Conservation (phyloP, 768 basidiomycete species). For the Termitomyces sp. region DNA sequence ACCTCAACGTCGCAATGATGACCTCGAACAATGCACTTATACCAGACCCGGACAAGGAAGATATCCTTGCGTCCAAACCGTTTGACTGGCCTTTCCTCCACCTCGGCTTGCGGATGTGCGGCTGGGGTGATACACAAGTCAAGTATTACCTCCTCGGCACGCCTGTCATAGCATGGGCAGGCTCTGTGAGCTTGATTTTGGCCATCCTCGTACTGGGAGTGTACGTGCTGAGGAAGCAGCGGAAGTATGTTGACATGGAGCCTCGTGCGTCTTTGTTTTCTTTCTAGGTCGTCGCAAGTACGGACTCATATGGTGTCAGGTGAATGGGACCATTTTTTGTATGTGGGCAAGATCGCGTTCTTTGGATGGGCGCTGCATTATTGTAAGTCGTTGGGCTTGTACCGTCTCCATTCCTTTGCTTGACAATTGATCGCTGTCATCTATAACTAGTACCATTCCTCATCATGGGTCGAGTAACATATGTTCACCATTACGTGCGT, state of each 20-base stretch:
- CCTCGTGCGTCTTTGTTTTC: slow-evolving; percentile 46
- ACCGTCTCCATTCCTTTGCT: background rate
- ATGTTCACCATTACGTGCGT: slow-evolving; percentile 92
- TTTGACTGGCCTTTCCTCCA: slow-evolving; percentile 91
- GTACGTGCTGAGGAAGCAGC: slow-evolving; percentile 79
- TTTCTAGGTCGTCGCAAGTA: background rate
- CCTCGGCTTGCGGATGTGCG: slow-evolving; percentile 93
- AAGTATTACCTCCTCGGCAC: slow-evolving; percentile 95
- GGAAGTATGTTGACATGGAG: slow-evolving; percentile 90
- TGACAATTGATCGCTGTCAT: background rate
- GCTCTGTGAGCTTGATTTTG: slow-evolving; percentile 57
- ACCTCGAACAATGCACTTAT: slow-evolving; percentile 98
- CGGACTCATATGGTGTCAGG: slow-evolving; percentile 31
- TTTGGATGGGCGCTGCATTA: slow-evolving; percentile 92
- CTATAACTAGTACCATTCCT: slow-evolving; percentile 77
- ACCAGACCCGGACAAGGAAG: slow-evolving; percentile 97
- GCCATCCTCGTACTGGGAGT: slow-evolving; percentile 47
- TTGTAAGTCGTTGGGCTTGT: slow-evolving; percentile 39
- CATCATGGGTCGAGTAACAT: slow-evolving; percentile 97
- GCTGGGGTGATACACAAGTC: slow-evolving; percentile 81
- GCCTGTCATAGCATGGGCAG: slow-evolving; percentile 91
- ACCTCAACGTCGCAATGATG: slow-evolving; percentile 99
- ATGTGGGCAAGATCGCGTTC: slow-evolving; percentile 87
- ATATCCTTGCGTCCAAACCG: slow-evolving; percentile 91
- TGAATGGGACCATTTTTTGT: slow-evolving; percentile 94